Conservation (phyloP, 1,284 basidiomycete species). For the Ustilago vetiveriae region DNA sequence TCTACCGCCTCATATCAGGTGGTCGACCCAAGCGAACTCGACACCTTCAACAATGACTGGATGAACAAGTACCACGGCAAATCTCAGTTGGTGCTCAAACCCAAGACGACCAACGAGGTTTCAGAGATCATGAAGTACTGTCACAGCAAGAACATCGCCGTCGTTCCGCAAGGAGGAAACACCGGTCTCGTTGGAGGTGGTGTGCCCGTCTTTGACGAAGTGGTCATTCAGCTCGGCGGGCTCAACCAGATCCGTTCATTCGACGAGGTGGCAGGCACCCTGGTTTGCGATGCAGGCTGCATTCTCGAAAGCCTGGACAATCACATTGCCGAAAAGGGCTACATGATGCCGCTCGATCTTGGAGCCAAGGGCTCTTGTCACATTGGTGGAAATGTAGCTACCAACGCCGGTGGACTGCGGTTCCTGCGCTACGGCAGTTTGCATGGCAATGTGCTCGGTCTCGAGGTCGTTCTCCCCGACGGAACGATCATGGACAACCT, state of each 20-base stretch:
- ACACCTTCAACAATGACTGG: slow-evolving; percentile 91
- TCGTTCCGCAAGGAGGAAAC: slow-evolving; percentile 98
- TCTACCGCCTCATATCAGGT: slow-evolving; percentile 35
- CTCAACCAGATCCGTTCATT: slow-evolving; percentile 89
- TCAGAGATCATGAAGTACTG: slow-evolving; percentile 74
- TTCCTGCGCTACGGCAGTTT: slow-evolving; percentile 93
- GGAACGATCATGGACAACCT: slow-evolving; percentile 75
- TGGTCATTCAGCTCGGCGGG: slow-evolving; percentile 83
- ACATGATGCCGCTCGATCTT: slow-evolving; percentile 97
- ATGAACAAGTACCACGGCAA: slow-evolving; percentile 93
- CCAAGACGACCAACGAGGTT: slow-evolving; percentile 86
- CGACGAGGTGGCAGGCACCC: slow-evolving; percentile 75
- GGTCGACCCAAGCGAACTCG: slow-evolving; percentile 74
- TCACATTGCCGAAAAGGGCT: slow-evolving; percentile 84
- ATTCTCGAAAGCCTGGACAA: slow-evolving; percentile 91
- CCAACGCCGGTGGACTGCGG: slow-evolving; percentile 95
- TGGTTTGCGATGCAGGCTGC: slow-evolving; percentile 83
- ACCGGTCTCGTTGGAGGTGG: slow-evolving; percentile 97
- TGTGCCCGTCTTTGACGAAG: slow-evolving; percentile 87
- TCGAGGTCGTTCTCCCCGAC: slow-evolving; percentile 95
- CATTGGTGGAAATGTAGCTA: slow-evolving; percentile 96
- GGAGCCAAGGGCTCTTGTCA: slow-evolving; percentile 99
- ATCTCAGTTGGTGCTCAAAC: slow-evolving; percentile 85
- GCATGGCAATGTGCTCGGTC: slow-evolving; percentile 93
- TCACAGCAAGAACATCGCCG: slow-evolving; percentile 68